These are phyloP conservation scores for Trichoderma endophyticum DNA, from an alignment of 2,329 filamentous ascomycete species.

Conservation along the genomic window DNA sequence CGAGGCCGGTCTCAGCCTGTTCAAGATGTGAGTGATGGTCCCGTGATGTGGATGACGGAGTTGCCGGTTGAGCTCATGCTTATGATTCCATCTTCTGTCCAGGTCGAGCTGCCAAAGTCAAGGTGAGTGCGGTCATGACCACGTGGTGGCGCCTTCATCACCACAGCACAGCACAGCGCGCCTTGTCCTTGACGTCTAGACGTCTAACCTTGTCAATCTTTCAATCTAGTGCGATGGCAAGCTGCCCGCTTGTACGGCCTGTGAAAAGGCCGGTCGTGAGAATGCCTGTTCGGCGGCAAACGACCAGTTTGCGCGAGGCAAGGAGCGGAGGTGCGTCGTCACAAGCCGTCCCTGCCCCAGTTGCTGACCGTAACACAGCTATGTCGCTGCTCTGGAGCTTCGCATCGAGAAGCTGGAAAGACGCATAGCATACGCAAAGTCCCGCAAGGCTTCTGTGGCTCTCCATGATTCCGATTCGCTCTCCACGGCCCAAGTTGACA, in stretches of 20 bases:
- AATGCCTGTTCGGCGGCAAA: constrained; percentile 90
- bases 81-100: background rate
- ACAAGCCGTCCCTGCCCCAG: background rate
- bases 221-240: constrained; percentile 78
- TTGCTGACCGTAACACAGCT: constrained; percentile 46
- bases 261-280: constrained; percentile 83
- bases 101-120: constrained; percentile 88
- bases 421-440: constrained; percentile 66
- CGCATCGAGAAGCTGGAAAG: constrained; percentile 85
- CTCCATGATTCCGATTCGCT: constrained; percentile 57
- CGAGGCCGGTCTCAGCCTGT: constrained; percentile 75
- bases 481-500: constrained; percentile 43
- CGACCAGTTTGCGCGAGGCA: constrained; percentile 92
- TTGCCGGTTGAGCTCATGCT: background rate
- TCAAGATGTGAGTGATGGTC: constrained; percentile 58
- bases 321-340: constrained; percentile 70
- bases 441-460: constrained; percentile 67
- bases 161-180: background rate
- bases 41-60: background rate
- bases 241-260: constrained; percentile 89
- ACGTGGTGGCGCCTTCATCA: background rate
- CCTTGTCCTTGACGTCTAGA: background rate
- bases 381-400: constrained; percentile 91
- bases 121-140: constrained; percentile 47
- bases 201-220: background rate